These are phyloP conservation scores for Pleurotus salmoneostramineus DNA, from an alignment of 768 basidiomycete genomes.

Conservation along the genomic window DNA sequence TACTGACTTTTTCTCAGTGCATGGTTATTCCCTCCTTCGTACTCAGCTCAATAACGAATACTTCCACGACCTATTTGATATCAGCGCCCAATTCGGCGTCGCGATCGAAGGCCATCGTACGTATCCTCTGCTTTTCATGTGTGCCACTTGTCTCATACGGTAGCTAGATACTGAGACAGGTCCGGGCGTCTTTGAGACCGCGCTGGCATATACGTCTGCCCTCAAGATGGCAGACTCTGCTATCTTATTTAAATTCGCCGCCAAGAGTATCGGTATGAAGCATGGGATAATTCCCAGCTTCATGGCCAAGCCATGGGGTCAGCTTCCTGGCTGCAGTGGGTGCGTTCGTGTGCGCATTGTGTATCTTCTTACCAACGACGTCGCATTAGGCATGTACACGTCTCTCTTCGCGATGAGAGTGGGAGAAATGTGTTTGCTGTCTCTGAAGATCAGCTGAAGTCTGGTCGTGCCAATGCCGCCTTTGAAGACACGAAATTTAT, in stretches of 20 bases:
- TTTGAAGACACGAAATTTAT: conserved; percentile 83
- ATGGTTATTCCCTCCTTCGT: conserved; percentile 91
- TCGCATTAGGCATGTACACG: conserved; percentile 75
- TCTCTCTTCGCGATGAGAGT: conserved; percentile 66
- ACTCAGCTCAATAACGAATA: conserved; percentile 88
- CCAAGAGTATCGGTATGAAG: conserved; percentile 90
- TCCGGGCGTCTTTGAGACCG: conserved; percentile 84
- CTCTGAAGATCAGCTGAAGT: conserved; percentile 50
- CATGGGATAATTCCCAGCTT: conserved; percentile 90
- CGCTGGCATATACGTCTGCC: conserved; percentile 79
- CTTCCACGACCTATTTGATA: conserved; percentile 86
- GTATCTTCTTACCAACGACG: background rate
- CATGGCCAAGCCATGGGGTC: conserved; percentile 96
- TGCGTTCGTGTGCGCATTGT: conserved; percentile 23
- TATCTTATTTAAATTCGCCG: conserved; percentile 85
- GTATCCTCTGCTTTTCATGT: conserved; percentile 14
- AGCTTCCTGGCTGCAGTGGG: conserved; percentile 98
- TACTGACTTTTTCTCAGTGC: conserved; percentile 53
- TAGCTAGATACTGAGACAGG: conserved; percentile 85
- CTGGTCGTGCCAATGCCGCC: conserved; percentile 66
- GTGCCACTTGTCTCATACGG: conserved; percentile 1
- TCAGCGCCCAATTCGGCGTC: conserved; percentile 67
- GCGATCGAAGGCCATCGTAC: conserved; percentile 85
- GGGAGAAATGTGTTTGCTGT: conserved; percentile 84
- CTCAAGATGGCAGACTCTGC: conserved; percentile 89